These are phyloP conservation scores for Mycena olivaceomarginata DNA, from an alignment of 768 basidiomycete species.

Conservation along the genomic window DNA sequence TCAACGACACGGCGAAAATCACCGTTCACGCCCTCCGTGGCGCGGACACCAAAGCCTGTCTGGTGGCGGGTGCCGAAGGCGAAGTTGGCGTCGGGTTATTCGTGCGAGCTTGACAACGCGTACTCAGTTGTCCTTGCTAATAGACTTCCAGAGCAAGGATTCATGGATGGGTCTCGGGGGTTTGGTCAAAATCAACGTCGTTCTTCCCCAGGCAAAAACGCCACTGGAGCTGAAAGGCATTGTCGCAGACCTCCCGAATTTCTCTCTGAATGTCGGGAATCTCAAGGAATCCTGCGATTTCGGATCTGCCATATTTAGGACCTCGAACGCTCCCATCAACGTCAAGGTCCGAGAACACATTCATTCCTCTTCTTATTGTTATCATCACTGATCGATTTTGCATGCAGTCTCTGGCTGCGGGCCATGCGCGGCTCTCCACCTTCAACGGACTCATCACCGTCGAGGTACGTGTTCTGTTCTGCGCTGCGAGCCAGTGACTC, in stretches of 20 bases:
- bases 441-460: constrained; percentile 33
- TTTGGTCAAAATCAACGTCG: constrained; percentile 19
- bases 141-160: not conserved
- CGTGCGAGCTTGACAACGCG: constrained; percentile 9
- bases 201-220: constrained; percentile 10
- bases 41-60: constrained; percentile 8
- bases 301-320: constrained; percentile 1
- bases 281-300: constrained; percentile 5
- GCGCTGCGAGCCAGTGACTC: no score
- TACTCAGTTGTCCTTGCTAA: not conserved
- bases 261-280: constrained; percentile 17
- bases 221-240: constrained; percentile 22
- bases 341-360: constrained; percentile 6
- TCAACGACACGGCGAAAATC: constrained; percentile 20
- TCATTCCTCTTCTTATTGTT: not conserved
- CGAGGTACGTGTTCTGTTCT: constrained; percentile 4
- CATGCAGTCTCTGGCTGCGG: constrained; percentile 17
- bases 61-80: constrained; percentile 2
- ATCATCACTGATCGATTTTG: not conserved
- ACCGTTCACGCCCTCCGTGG: constrained; percentile 1
- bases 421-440: not conserved
- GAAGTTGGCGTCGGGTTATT: constrained; percentile 34
- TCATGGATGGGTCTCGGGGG: not conserved
- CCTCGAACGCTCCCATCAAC: constrained; percentile 25
- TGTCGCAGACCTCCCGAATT: constrained; percentile 30